These are phyloP conservation scores for Gossypium bickii DNA, from an alignment of 345 rosid genomes.

Conservation along the genomic window DNA sequence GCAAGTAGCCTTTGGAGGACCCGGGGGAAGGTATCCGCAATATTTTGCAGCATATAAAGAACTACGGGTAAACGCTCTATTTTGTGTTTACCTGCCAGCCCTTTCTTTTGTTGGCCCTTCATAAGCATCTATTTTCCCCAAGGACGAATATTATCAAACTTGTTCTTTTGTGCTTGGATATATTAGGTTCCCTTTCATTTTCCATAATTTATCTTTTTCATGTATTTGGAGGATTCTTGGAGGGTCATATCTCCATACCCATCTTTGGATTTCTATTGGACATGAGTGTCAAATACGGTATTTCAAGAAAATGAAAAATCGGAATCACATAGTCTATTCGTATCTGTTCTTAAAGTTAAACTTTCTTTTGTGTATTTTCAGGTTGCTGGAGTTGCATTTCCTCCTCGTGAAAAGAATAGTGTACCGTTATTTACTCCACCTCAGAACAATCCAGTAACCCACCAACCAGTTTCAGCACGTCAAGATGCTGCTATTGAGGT, in stretches of 20 bases:
- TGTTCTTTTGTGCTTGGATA: not conserved
- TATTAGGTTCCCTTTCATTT: not conserved
- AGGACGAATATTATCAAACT: not conserved
- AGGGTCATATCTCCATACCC: not conserved
- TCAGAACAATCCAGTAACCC: slow-evolving; percentile 68
- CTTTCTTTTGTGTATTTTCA: not conserved
- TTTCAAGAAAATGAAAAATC: not conserved
- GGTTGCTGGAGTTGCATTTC: slow-evolving; percentile 56
- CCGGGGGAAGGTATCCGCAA: slow-evolving; percentile 81
- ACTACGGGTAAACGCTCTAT: slow-evolving; percentile 37
- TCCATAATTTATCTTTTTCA: not conserved
- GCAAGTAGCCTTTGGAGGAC: slow-evolving; percentile 78
- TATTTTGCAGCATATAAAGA: slow-evolving; percentile 81
- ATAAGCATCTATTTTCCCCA: not conserved
- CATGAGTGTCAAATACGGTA: not conserved
- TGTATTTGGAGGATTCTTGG: not conserved
- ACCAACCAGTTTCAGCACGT: slow-evolving; percentile 42
- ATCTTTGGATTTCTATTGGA: not conserved
- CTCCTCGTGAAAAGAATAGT: slow-evolving; percentile 72
- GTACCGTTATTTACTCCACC: slow-evolving; percentile 96
- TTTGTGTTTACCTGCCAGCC: not conserved
- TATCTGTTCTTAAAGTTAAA: not conserved
- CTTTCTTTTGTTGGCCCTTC: not conserved
- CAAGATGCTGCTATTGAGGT: slow-evolving; percentile 90
- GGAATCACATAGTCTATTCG: not conserved